These are phyloP conservation scores for Arthromyces matolae DNA, from an alignment of 768 basidiomycete genomes.

Conservation along the genomic window DNA sequence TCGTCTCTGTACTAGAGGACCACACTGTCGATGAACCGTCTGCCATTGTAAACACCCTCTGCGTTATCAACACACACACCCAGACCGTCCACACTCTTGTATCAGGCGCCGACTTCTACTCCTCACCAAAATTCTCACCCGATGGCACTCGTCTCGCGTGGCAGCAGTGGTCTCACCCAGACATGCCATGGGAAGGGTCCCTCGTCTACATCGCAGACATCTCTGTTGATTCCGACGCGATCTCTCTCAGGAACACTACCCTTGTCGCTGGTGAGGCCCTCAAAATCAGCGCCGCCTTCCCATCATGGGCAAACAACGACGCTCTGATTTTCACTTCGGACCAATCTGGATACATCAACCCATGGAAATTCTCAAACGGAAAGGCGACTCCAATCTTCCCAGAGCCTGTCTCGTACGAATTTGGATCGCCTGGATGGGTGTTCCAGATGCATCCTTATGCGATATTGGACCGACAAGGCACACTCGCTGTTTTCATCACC, in stretches of 20 bases:
- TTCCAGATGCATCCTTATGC: conserved; percentile 49
- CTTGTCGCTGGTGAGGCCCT: conserved; percentile 50
- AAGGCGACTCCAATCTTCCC: conserved; percentile 37
- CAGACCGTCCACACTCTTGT: conserved; percentile 43
- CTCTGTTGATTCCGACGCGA: conserved; percentile 16
- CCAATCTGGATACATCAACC: conserved; percentile 62
- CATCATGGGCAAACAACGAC: conserved; percentile 55
- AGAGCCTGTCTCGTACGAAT: conserved; percentile 48
- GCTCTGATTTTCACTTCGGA: conserved; percentile 64
- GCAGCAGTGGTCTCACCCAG: conserved; percentile 26
- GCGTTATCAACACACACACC: conserved; percentile 46
- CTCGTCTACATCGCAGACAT: conserved; percentile 44
- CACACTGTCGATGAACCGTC: conserved; percentile 54
- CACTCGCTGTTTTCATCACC: conserved; percentile 34
- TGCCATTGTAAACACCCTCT: conserved; percentile 53
- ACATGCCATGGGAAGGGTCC: conserved; percentile 27
- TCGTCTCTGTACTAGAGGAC: conserved; percentile 68
- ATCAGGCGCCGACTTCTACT: conserved; percentile 71
- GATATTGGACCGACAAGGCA: conserved; percentile 34
- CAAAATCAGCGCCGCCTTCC: conserved; percentile 54
- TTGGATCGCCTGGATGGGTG: conserved; percentile 53
- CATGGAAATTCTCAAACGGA: conserved; percentile 46
- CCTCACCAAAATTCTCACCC: conserved; percentile 34
- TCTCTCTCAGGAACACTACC: conserved; percentile 33
- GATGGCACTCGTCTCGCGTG: conserved; percentile 22